Conservation (phyloP, 805 yeast genomes). For the Yamadazyma sp. region DNA sequence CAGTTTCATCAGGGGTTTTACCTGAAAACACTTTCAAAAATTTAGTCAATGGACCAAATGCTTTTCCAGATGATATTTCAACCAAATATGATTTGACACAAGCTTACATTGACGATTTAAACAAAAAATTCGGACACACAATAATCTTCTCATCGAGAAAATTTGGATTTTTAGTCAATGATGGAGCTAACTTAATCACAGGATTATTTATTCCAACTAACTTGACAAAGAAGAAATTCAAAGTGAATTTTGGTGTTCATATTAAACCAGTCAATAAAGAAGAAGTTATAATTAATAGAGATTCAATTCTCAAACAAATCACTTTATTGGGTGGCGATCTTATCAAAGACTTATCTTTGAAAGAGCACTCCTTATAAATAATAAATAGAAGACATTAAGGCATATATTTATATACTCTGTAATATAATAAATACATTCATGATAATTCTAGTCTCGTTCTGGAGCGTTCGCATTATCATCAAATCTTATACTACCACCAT, state of each 20-base stretch:
- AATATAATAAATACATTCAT: too few species aligned
- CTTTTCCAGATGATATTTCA: conserved; percentile 45
- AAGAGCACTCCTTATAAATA: too few species aligned
- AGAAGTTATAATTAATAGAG: conserved; percentile 62
- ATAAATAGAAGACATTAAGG: too few species aligned
- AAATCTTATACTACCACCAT: too few species aligned
- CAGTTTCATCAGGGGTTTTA: conserved; percentile 54
- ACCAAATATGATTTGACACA: conserved; percentile 59
- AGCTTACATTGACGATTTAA: conserved; percentile 58
- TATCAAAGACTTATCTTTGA: conserved; percentile 16
- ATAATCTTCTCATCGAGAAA: conserved; percentile 66
- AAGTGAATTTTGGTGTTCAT: conserved; percentile 75
- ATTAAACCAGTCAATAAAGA: conserved; percentile 57
- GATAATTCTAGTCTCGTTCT: too few species aligned
- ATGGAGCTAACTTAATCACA: conserved; percentile 61
- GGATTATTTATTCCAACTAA: conserved; percentile 78
- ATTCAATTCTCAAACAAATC: conserved; percentile 72
- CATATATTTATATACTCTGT: too few species aligned
- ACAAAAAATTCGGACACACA: conserved; percentile 59
- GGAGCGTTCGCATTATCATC: too few species aligned
- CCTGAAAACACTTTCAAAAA: conserved; percentile 58
- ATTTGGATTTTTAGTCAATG: conserved; percentile 50
- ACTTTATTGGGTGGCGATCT: conserved; percentile 66
- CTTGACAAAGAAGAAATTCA: conserved; percentile 61
- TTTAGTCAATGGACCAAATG: conserved; percentile 41